Evolutionary conservation across 257 asterid species (phyloP), one percentile per base, ranked within the genome.

Genomic region (Solanum pinnatisectum): DNA sequence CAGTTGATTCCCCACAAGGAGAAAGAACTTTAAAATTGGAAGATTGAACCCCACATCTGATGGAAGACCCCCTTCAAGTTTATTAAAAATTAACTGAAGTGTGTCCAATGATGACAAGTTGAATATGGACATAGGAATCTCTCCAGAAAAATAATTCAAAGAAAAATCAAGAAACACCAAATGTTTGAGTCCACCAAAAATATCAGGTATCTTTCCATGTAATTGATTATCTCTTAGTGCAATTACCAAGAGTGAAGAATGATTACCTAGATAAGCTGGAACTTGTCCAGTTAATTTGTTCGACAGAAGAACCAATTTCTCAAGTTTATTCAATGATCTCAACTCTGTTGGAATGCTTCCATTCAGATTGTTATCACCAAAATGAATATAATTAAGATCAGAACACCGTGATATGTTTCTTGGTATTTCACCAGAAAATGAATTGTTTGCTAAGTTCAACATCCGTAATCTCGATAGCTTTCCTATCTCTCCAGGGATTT

Each of bases 221-320:
- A 87, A 81, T 3, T 82, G 36, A 33, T 87, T 87, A 36, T 67
- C 56, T 18, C 71, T 71, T 12, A 46, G 23, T 79, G 89, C 36
- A 70, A 82, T 44, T 10, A 10, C 52, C 40, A 67, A 44, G 25
- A 87, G 70, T 84, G 89, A 67, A 60, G 89, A 37, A 65, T 78
- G 49, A 67, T 82, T 87, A 42, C 89, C 89, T 5, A 87, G 68
- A 67, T 87, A 81, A 87, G 83, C 44, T 37, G 83, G 87, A 40
- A 67, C 18, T 40, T 67, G 32, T 18, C 74, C 89, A 79, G 87
- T 83, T 73, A 87, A 67, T 40, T n/a, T 83, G 63, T 83, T 88
- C 15, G 16, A 7, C 35, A 23, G 59, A 71, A 88, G 33, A 22
- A 27, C 44, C 73, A 88, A 72, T 2, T 20, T n/a, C 83, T 83